phyloP scores from a whole-genome alignment of 441 rosid species.

The Erodium texanum region DNA sequence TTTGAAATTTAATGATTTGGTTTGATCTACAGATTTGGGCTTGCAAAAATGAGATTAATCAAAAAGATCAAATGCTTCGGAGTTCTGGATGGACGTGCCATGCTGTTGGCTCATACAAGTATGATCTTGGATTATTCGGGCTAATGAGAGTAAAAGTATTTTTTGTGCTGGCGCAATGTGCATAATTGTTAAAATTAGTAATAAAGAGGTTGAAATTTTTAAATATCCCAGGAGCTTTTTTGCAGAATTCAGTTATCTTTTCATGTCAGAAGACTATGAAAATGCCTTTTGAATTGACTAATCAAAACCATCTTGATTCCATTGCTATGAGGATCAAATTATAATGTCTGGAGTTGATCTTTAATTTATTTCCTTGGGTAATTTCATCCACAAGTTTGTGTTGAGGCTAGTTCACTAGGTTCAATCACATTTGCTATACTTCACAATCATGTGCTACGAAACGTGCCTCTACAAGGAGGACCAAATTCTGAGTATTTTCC shows the following conservation, averaged over 20 bases:
- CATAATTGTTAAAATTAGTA: neutral
- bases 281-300: neutral
- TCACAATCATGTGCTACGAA: neutral
- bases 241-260: neutral
- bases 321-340: neutral
- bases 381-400: neutral
- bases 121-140: conserved; percentile 22
- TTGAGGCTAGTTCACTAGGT: neutral
- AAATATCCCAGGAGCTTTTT: neutral
- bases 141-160: neutral
- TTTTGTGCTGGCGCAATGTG: neutral
- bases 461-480: neutral
- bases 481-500: neutral
- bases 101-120: conserved; percentile 91
- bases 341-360: neutral
- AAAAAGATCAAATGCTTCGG: conserved; percentile 29
- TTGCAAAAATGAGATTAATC: conserved; percentile 37
- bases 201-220: neutral
- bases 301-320: neutral
- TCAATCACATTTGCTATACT: neutral
- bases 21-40: conserved; percentile 57
- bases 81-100: conserved; percentile 78
- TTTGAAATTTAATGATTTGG: conserved; percentile 10
- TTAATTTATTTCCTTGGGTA: neutral
- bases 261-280: neutral